These are phyloP conservation scores for Ceratocystiopsis minuta DNA, from an alignment of 2,329 filamentous ascomycete species.

Conservation along the genomic window DNA sequence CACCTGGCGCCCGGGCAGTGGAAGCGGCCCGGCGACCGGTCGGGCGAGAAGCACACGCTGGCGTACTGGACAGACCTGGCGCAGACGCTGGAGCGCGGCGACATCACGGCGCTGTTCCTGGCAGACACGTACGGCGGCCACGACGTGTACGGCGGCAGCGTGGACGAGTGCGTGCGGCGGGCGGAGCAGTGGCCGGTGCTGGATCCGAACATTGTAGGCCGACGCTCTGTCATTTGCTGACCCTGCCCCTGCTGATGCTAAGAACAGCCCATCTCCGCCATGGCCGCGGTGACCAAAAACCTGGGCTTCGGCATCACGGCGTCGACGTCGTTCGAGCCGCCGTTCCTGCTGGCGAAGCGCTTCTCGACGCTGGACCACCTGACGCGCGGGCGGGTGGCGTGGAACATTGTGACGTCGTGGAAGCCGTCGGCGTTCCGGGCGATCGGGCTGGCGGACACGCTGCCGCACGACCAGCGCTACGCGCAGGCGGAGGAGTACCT, in stretches of 20 bases:
- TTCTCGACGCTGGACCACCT: conserved; percentile 9
- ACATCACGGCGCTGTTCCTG: conserved; percentile 15
- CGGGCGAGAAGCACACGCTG: conserved; percentile 5
- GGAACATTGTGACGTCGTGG: conserved; percentile 12
- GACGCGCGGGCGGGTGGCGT: conserved; percentile 7
- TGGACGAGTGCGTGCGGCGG: conserved; percentile 42
- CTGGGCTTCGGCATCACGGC: conserved; percentile 8
- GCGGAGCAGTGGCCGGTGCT: conserved; percentile 49
- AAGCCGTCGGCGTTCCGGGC: conserved; percentile 7
- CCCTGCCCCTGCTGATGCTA: too few relatives aligned
- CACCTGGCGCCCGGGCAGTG: conserved; percentile 1
- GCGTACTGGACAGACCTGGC: conserved; percentile 7
- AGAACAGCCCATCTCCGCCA: conserved; percentile 6
- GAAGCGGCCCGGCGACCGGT: conserved; percentile 3
- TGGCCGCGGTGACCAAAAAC: conserved; percentile 9
- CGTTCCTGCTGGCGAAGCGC: conserved; percentile 6
- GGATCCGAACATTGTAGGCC: conserved; percentile 36
- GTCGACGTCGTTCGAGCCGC: conserved; percentile 5
- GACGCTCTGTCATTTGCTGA: neutral
- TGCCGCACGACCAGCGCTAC: conserved; percentile 11
- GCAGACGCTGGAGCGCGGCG: conserved; percentile 5
- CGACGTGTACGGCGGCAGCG: conserved; percentile 40
- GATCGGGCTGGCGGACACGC: conserved; percentile 6
- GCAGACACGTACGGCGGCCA: conserved; percentile 49
- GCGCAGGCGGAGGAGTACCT: conserved; percentile 11